Evolutionary conservation across 768 basidiomycete species (phyloP).

Genomic region (Megacollybia marginata): DNA sequence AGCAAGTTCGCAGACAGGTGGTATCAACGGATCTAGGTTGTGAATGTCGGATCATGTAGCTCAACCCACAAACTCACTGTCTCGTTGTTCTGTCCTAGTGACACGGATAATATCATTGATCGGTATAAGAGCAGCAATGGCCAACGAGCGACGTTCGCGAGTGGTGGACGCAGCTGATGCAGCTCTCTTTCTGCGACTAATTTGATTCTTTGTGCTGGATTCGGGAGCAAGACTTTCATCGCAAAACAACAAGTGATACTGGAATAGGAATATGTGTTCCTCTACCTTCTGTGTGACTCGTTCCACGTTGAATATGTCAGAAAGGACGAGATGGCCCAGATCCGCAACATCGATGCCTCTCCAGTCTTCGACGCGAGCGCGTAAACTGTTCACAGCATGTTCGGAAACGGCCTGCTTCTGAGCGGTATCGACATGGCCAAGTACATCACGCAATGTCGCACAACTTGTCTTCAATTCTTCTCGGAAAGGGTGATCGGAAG

Average conservation of each 20-base stretch:
- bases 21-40: neutral
- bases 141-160: too few relatives aligned
- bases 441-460: neutral
- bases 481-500: neutral
- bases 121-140: too few relatives aligned
- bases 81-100: too few relatives aligned
- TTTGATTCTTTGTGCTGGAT: neutral
- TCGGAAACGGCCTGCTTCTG: conserved; percentile 1
- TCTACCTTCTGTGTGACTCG: conserved; percentile 1
- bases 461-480: neutral
- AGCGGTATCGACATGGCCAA: neutral
- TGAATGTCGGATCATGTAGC: neutral
- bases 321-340: neutral
- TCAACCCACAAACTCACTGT: neutral
- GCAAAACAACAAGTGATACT: conserved; percentile 1
- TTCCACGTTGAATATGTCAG: neutral
- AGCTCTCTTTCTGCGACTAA: too few relatives aligned
- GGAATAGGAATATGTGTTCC: conserved; percentile 2
- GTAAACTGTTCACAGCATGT: neutral
- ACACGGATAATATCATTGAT: too few relatives aligned
- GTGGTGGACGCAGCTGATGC: too few relatives aligned
- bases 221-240: neutral
- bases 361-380: conserved; percentile 1
- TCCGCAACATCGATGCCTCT: neutral
- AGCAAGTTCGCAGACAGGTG: neutral